These are phyloP conservation scores for Candida nemodendra DNA, from an alignment of 805 yeast genomes.

Conservation along the genomic window DNA sequence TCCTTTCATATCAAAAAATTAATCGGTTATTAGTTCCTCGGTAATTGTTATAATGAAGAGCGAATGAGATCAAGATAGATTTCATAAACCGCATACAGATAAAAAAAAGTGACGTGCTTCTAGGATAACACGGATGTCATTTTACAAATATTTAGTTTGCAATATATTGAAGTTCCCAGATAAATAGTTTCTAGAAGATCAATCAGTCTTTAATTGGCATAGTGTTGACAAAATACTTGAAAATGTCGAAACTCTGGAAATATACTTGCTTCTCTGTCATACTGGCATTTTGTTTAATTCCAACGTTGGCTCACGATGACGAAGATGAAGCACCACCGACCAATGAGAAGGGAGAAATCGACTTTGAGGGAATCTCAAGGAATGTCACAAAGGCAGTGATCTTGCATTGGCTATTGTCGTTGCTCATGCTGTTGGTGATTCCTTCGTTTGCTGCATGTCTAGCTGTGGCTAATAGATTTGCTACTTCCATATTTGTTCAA, in stretches of 20 bases:
- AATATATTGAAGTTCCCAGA: too few relatives aligned
- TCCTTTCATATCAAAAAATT: too few relatives aligned
- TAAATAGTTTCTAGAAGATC: too few relatives aligned
- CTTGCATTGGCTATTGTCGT: conserved; percentile 62
- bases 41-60: too few relatives aligned
- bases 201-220: too few relatives aligned
- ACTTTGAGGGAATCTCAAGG: conserved; percentile 21
- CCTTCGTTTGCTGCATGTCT: conserved; percentile 58
- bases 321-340: conserved; percentile 3
- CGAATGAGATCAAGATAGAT: too few relatives aligned
- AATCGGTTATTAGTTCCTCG: too few relatives aligned
- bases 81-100: too few relatives aligned
- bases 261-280: neutral
- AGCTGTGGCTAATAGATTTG: conserved; percentile 52
- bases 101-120: too few relatives aligned
- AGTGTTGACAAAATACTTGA: neutral
- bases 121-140: too few relatives aligned
- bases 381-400: conserved; percentile 48
- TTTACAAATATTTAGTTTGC: too few relatives aligned
- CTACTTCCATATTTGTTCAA: conserved; percentile 47
- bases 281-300: neutral
- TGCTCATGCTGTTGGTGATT: conserved; percentile 45
- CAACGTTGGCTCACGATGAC: conserved; percentile 10
- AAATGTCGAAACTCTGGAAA: too few relatives aligned
- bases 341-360: conserved; percentile 2